Evolutionary conservation across 2,329 filamentous ascomycete species (phyloP).

Genomic region (Fusarium nisikadoi): DNA sequence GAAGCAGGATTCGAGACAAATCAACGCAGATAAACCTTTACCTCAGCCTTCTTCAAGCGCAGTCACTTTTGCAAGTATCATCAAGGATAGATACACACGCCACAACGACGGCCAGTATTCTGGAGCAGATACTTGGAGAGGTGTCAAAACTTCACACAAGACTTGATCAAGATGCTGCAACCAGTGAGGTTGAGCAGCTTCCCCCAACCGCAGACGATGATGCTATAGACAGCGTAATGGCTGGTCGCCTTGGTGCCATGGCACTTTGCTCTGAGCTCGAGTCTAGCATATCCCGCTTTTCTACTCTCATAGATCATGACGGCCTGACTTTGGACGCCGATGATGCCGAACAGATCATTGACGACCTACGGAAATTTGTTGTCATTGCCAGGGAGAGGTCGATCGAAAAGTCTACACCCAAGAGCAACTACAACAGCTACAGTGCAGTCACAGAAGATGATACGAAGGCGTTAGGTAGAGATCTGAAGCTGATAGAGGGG

Average conservation of each 20-base stretch:
- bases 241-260: background rate
- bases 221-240: background rate
- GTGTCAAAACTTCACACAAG: constrained; percentile 8
- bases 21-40: constrained; percentile 19
- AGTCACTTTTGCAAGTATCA: constrained; percentile 12
- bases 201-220: fast-evolving
- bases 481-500: constrained; percentile 12
- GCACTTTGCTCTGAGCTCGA: constrained; percentile 20
- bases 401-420: background rate
- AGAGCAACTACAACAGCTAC: fast-evolving
- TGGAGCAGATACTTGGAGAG: constrained; percentile 17
- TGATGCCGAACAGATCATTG: constrained; percentile 28
- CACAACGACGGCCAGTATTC: background rate
- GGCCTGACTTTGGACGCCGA: constrained; percentile 17
- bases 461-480: background rate
- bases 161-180: background rate
- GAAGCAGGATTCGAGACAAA: constrained; percentile 19
- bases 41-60: constrained; percentile 23
- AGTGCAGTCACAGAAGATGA: background rate
- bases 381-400: constrained; percentile 6
- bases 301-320: constrained; percentile 3
- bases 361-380: constrained; percentile 18
- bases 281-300: constrained; percentile 17
- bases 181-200: background rate
- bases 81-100: constrained; percentile 8